A percentile compares a stretch with the other conserved stretches of the same genome.
Conservation (phyloP, 306 rosid species). For the Senna tora region DNA sequence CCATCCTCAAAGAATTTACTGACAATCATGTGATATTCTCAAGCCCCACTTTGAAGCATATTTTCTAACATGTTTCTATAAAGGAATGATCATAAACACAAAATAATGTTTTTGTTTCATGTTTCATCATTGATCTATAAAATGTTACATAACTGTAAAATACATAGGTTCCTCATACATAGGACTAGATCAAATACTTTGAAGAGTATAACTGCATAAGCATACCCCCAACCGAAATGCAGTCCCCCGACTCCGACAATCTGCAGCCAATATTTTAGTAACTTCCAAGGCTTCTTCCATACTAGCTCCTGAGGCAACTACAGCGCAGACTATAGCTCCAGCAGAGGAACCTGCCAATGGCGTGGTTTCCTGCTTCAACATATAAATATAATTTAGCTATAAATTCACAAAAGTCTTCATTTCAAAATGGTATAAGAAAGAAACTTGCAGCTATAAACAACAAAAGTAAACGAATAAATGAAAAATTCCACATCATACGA, state of each 20-base stretch:
- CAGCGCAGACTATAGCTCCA: slow-evolving; percentile 95
- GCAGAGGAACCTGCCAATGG: slow-evolving; percentile 99
- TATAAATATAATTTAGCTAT: slow-evolving; percentile 10
- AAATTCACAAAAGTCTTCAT: neutral
- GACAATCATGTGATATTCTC: neutral
- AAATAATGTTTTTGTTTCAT: neutral
- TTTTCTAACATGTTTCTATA: neutral
- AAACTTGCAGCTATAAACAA: slow-evolving; percentile 26
- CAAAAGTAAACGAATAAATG: neutral
- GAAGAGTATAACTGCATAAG: slow-evolving; percentile 33
- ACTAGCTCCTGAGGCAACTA: slow-evolving; percentile 85
- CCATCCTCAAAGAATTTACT: neutral
- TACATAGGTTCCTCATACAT: neutral
- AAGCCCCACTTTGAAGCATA: neutral
- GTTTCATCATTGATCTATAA: neutral
- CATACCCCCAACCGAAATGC: slow-evolving; percentile 96
- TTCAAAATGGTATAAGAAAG: neutral
- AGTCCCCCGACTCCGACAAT: slow-evolving; percentile 87
- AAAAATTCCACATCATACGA: too few species aligned
- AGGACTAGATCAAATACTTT: slow-evolving; percentile 17
- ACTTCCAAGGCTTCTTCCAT: slow-evolving; percentile 83
- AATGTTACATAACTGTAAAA: neutral
- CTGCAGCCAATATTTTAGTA: slow-evolving; percentile 86
- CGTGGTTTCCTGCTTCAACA: slow-evolving; percentile 72
- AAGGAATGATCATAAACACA: neutral